phyloP scores from a whole-genome alignment of 257 asterid genomes.

The Echites panduratus region DNA sequence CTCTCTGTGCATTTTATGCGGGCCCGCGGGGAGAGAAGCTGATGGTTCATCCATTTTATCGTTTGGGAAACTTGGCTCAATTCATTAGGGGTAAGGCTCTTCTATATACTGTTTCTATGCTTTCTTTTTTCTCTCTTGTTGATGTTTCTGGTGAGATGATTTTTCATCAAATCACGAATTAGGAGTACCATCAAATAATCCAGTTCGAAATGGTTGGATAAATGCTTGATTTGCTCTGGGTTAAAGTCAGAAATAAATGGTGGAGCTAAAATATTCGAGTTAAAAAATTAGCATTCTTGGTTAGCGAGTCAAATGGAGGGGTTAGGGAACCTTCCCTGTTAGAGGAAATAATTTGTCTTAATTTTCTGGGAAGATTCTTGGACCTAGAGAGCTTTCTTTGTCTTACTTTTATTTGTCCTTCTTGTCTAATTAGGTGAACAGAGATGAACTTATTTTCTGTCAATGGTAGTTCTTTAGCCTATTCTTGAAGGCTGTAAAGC shows the following conservation, averaged over 20 bases:
- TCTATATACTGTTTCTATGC: conserved; percentile 1
- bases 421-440: conserved; percentile 15
- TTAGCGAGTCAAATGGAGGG: background rate
- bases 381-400: background rate
- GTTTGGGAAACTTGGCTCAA: conserved; percentile 58
- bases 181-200: background rate
- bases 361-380: conserved; percentile 4
- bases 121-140: background rate
- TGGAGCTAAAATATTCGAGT: background rate
- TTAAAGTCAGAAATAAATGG: background rate
- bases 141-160: conserved; percentile 1
- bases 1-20: conserved; percentile 75
- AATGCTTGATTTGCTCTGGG: background rate
- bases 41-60: conserved; percentile 75
- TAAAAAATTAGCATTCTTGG: background rate
- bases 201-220: background rate
- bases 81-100: conserved; percentile 55
- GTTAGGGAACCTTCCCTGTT: conserved; percentile 10
- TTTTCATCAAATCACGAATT: conserved; percentile 1
- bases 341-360: conserved; percentile 36
- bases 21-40: conserved; percentile 83
- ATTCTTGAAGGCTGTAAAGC: background rate
- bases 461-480: background rate
- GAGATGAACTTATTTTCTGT: background rate
- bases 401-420: background rate